These are phyloP conservation scores for Lolium multiflorum DNA, from an alignment of 176 grass and related monocot genomes.

Conservation along the genomic window DNA sequence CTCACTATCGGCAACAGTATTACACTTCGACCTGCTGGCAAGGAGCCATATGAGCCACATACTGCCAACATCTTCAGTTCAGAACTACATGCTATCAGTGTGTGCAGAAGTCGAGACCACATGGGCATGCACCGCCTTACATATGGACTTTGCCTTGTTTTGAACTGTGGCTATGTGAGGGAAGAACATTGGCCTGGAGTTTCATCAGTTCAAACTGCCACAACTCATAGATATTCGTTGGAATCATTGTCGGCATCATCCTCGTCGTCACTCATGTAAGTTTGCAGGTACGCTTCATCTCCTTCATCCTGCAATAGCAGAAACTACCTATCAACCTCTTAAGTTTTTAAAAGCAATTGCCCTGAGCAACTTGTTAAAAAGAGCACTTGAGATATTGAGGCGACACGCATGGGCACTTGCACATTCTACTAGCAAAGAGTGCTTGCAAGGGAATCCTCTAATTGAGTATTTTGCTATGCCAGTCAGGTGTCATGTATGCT, in stretches of 20 bases:
- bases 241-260: constrained; percentile 42
- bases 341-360: background rate
- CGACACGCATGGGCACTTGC: background rate
- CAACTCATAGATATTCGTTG: constrained; percentile 49
- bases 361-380: background rate
- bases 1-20: background rate
- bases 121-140: background rate
- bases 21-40: background rate
- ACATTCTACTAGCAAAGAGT: background rate
- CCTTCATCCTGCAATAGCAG: constrained; percentile 72
- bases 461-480: constrained; percentile 1
- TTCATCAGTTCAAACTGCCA: background rate
- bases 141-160: background rate
- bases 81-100: background rate
- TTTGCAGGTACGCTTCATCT: constrained; percentile 90
- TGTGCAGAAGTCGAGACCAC: background rate
- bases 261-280: constrained; percentile 60
- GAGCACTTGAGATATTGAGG: constrained; percentile 12
- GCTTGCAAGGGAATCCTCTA: background rate
- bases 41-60: background rate
- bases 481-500: constrained; percentile 11
- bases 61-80: background rate
- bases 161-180: background rate
- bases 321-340: constrained; percentile 35
- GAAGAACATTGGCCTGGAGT: background rate